phyloP scores from a whole-genome alignment of 2,329 filamentous ascomycete species.

The Lachnellula subtilissima region DNA sequence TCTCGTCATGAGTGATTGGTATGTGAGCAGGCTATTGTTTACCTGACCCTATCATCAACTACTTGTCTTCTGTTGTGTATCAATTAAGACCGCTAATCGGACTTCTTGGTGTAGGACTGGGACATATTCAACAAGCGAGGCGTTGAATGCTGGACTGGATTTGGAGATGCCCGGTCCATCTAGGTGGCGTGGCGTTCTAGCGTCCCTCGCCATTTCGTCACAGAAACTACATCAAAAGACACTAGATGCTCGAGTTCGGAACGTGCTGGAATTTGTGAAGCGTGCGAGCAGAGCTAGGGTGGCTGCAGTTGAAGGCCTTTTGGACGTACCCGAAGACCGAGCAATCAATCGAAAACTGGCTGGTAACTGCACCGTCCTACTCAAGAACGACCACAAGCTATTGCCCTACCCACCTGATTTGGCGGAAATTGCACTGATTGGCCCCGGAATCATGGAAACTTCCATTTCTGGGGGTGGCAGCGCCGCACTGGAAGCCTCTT shows the following conservation, averaged over 20 bases:
- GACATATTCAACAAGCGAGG: conserved; percentile 26
- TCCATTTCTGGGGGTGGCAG: conserved; percentile 59
- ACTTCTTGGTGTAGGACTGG: neutral
- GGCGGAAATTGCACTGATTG: conserved; percentile 44
- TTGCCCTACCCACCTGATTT: conserved; percentile 41
- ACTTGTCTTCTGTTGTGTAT: too few relatives aligned
- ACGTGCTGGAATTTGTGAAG: conserved; percentile 11
- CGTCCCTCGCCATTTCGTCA: conserved; percentile 1
- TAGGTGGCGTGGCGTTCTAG: conserved; percentile 24
- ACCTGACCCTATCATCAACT: too few relatives aligned
- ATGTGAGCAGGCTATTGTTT: conserved; percentile 1
- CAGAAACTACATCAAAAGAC: conserved; percentile 3
- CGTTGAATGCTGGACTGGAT: conserved; percentile 30
- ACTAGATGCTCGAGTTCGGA: conserved; percentile 6
- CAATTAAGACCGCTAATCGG: too few relatives aligned
- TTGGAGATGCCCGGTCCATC: conserved; percentile 36
- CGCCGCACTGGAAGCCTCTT: conserved; percentile 53
- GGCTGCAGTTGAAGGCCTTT: conserved; percentile 7
- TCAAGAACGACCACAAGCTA: conserved; percentile 53
- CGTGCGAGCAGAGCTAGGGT: conserved; percentile 1
- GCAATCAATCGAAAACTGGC: conserved; percentile 49
- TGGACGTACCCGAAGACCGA: conserved; percentile 22
- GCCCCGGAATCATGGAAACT: conserved; percentile 46
- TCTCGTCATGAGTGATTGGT: conserved; percentile 32
- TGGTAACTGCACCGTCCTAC: conserved; percentile 54